Conservation (phyloP, 257 asterid genomes). For the Petunia axillaris region DNA sequence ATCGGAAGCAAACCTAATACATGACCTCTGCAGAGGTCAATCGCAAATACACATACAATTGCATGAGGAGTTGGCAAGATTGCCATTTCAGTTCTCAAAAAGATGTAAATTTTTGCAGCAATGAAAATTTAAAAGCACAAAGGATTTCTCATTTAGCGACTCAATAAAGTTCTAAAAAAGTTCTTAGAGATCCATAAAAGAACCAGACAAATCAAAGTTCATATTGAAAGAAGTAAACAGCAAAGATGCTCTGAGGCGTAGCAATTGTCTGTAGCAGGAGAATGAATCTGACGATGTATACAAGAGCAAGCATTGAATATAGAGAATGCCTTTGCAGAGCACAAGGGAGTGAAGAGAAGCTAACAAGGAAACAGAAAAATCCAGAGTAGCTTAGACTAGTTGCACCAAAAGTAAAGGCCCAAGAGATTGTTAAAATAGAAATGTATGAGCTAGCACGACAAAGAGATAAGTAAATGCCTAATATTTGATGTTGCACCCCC, state of each 20-base stretch:
- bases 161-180: background rate
- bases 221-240: background rate
- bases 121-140: background rate
- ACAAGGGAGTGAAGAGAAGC: slow-evolving; percentile 7
- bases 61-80: background rate
- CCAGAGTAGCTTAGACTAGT: background rate
- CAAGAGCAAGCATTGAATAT: background rate
- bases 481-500: too few relatives aligned
- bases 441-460: background rate
- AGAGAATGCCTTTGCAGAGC: background rate
- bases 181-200: background rate
- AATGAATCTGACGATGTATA: background rate
- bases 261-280: background rate
- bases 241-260: background rate
- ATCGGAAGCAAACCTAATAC: background rate
- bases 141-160: background rate
- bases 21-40: background rate
- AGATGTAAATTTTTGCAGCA: background rate
- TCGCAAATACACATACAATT: slow-evolving; percentile 2
- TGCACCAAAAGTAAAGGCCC: background rate
- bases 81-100: background rate
- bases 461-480: too few relatives aligned
- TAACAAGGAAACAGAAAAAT: background rate
- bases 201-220: background rate
- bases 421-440: background rate